Evolutionary conservation across 2,329 filamentous ascomycete species (phyloP), one percentile per base, ranked within the genome.

Genomic region (Aspergillus brunneoviolaceus): DNA sequence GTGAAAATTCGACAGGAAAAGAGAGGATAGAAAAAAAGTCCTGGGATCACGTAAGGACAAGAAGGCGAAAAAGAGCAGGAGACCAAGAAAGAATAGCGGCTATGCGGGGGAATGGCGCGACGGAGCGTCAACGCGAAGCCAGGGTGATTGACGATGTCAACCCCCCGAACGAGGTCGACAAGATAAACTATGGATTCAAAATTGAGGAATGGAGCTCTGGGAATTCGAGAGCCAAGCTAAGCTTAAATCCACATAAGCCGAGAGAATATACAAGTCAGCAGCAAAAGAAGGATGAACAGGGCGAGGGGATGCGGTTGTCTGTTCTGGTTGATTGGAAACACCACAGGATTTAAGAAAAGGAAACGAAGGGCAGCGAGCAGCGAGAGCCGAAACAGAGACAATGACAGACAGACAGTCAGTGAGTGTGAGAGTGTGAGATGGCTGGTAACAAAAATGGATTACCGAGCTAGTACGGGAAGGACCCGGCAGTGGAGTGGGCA

Each of bases 111-210:
- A 67, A 68, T 51, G 60, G 66, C 66, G 66, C 66, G 65, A 68
- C 63, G 57, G 57, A 63, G 52, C 54, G 60, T 66, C 60, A 67
- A 68, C 66, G 65, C 66, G 66, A 66, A 63, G 52, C 61, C 62
- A 64, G 62, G 63, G 63, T 69, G 71, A 72, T 73, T 71, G 69
- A 63, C 66, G 42, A 48, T 61, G 63, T 65, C 59, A 60, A 65
- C 53, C 59, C 62, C 61, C 58, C 54, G 57, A 60, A 50, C 56
- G 60, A 64, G 61, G 58, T 59, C 58, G 63, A 60, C 57, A 57
- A 42, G 50, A 51, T 52, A n/a, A 27, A 55, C 16, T 25, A 49
- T 42, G 35, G 42, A 56, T 35, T 27, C 47, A 35, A 51, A 49
- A 45, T 42, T 29, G 49, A 42, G 27, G 27, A 23, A 50, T 10